Base-by-base conservation (phyloP, 1,284 basidiomycete genomes). In the Puccinia novopanici region DNA sequence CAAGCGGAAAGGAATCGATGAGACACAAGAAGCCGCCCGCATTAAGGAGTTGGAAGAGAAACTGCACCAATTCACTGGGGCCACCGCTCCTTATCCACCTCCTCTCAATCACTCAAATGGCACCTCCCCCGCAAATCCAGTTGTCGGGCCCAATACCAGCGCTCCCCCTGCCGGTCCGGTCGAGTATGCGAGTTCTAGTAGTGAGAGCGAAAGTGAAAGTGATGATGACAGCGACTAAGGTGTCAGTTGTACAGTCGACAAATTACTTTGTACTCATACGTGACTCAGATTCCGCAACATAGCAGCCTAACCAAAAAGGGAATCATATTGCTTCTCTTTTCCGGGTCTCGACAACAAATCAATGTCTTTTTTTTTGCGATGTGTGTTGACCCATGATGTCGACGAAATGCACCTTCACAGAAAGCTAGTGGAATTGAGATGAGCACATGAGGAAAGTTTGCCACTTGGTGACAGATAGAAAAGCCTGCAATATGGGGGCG, bases 131-230 rank as follows among this genome's bases (percentile, higher is more conserved):
- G 17, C 52, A 19, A 65, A 40, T n/a, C 52, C 19, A 27, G 52
- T 42, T 19, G 12, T 37, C 40, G 65, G 65, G 65, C 30, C 65
- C 12, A 52, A 63, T 34, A 19, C 37, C 13, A 54, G 52, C n/a
- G 61, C 63, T 37, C 75, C 75, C 17, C 75, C 75, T n/a, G 75
- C 65, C n/a, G 75, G 75, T 54, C 75, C 75, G 30, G 75, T 76
- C 8, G 75, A 78, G 27, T 78, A 78, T 17, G 75, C 75, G 27
- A 78, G 63, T 22, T 78, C 75, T 52, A 78, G 75, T 45, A 78
- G 75, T 59, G 75, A 78, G 30, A 78, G 75, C 30, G 75, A 78
- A 54, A 78, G 65, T n/a, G 75, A 78, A 15, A 78, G 75, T n/a
- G 75, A 78, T 59, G 75, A 78, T 57, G 75, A 78, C 34, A 78